These are phyloP conservation scores for Sorghum bicolor DNA, from an alignment of 176 grass and related monocot species.

Conservation along the genomic window DNA sequence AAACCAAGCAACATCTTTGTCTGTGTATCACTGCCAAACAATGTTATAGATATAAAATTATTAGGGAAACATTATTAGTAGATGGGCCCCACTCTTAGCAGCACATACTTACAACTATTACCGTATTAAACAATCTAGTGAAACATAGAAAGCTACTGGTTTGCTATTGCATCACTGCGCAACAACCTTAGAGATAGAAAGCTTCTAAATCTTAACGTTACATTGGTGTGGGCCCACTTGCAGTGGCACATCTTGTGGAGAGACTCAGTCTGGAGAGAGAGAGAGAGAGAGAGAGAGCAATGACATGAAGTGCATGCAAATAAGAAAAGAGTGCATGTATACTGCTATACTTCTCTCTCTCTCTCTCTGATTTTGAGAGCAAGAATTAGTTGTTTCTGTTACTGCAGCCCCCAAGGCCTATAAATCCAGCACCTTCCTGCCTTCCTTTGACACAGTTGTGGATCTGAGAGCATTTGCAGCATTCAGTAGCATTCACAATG, in stretches of 20 bases:
- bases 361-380: background rate
- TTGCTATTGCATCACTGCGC: background rate
- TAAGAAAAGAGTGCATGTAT: too few species aligned
- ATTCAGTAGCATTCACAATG: background rate
- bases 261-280: background rate
- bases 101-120: background rate
- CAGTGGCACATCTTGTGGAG: background rate
- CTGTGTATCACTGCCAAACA: background rate
- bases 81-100: background rate
- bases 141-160: background rate
- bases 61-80: background rate
- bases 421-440: background rate
- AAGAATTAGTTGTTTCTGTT: slow-evolving; percentile 1
- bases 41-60: background rate
- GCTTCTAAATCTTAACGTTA: too few species aligned
- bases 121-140: background rate
- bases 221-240: background rate
- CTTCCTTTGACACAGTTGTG: background rate
- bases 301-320: too few species aligned
- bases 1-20: background rate
- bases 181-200: background rate
- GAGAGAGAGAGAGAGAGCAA: background rate
- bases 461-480: background rate
- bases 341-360: too few species aligned
- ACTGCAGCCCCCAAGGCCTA: background rate